Conservation (phyloP, 495 filamentous ascomycete species). For the Mytilinidion resinicola region DNA sequence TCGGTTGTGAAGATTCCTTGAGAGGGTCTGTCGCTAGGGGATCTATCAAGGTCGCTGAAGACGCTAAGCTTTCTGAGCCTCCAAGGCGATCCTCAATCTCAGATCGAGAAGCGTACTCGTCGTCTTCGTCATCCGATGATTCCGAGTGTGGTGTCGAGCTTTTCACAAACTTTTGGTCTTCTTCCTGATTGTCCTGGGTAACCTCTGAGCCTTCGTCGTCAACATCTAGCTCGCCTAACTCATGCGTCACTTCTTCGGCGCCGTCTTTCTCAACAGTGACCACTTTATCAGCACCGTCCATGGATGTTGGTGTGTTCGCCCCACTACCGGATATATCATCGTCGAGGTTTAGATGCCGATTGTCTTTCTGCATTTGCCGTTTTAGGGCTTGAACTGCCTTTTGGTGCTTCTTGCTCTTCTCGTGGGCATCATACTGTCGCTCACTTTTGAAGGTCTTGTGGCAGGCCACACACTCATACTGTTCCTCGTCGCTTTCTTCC, state of each 20-base stretch:
- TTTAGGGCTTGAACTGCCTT: conserved; percentile 76
- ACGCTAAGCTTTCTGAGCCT: not conserved
- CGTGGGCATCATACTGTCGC: conserved; percentile 86
- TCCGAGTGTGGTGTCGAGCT: not conserved
- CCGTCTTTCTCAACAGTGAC: not conserved
- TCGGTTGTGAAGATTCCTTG: conserved; percentile 34
- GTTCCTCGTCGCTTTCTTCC: conserved; percentile 46
- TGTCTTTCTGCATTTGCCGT: conserved; percentile 76
- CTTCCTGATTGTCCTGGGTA: not conserved
- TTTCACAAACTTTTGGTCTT: not conserved
- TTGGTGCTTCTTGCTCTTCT: conserved; percentile 90
- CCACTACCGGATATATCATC: conserved; percentile 29
- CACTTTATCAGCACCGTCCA: conserved; percentile 38
- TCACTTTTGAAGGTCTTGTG: conserved; percentile 90
- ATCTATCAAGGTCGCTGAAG: not conserved
- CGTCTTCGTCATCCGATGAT: conserved; percentile 13
- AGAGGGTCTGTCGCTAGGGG: conserved; percentile 4
- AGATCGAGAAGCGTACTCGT: conserved; percentile 32
- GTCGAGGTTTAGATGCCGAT: conserved; percentile 53
- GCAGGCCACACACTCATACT: conserved; percentile 86
- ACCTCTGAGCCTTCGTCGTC: conserved; percentile 5
- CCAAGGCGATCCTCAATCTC: conserved; percentile 30
- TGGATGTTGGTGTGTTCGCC: conserved; percentile 32
- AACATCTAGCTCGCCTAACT: not conserved
- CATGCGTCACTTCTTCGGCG: not conserved